Percentiles rank a stretch among this genome's conserved stretches.
Evolutionary conservation across 2,329 filamentous ascomycete species (phyloP).

Genomic region (Fusarium equiseti): DNA sequence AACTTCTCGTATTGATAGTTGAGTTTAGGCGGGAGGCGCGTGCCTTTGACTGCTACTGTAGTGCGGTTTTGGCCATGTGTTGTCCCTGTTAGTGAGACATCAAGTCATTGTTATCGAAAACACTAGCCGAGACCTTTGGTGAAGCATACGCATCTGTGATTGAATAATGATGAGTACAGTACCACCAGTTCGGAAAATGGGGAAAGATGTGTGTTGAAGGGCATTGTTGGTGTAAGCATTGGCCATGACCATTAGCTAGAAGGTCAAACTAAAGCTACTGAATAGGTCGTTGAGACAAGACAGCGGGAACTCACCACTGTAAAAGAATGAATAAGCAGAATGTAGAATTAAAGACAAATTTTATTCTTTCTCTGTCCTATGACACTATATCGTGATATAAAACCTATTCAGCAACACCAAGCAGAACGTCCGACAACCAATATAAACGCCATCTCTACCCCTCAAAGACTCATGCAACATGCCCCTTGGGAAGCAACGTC

Average conservation of each 20-base stretch:
- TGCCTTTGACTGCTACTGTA: background rate
- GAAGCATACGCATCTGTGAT: background rate
- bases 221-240: background rate
- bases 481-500: slow-evolving; percentile 58
- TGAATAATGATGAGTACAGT: background rate
- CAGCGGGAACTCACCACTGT: too few species aligned
- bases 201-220: background rate
- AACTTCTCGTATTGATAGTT: too few species aligned
- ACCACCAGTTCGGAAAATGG: background rate
- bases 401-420: background rate
- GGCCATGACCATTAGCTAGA: background rate
- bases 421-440: background rate
- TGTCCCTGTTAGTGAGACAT: slow-evolving; percentile 13
- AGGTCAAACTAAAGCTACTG: background rate
- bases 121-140: slow-evolving; percentile 19
- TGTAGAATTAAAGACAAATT: background rate
- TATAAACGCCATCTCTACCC: slow-evolving; percentile 4
- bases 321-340: background rate
- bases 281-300: background rate
- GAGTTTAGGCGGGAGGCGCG: background rate
- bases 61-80: background rate
- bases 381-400: background rate
- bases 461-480: slow-evolving; percentile 28
- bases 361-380: background rate
- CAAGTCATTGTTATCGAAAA: background rate